Base-by-base conservation (phyloP, 2,329 filamentous ascomycete genomes). In the Dothideomycetes sp. region DNA sequence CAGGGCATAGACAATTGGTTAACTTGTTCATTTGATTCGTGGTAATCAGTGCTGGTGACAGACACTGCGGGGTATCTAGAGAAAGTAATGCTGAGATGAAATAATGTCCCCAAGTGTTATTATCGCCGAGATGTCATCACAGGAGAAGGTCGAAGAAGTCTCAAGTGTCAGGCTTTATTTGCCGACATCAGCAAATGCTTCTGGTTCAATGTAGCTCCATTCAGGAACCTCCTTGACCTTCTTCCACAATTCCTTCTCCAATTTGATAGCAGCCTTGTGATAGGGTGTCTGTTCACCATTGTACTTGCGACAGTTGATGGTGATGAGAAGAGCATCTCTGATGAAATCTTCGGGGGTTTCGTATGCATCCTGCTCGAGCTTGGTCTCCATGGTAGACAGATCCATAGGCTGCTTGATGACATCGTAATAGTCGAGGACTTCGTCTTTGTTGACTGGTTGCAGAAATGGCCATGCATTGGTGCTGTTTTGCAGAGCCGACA, bases 341-440 rank as follows among this genome's bases (percentile, higher is more conserved):
- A 89, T 79, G 52, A 98, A 95, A 52, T 96, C 91, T 56, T 96
- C 87, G 0, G 91, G 89, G 0, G 78, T 87, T 12, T 79, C 75
- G 57, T 98, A 98, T 54, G 89, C 76, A 62, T 96, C 91, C 30
- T 86, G 85, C 55, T 96, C 88, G 47, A 95, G 81, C 62, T 94
- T 94, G 50, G 77, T 79, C 62, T 96, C 91, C 89, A 98, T 96
- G 15, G 88, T 95, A 35, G 77, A 81, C 35, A 95, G 70, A 57
- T 95, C 91, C 91, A 98, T 98, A 27, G 91, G 91, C 59, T 94
- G 84, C 57, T 88, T 88, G 68, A 98, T 98, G 45, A 96, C 88
- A 44, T 94, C 86, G 67, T 96, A 96, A 65, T 98, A 98, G 60
- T 98, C 91, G n/a, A 86, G 79, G 0, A 98, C 91, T 49, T 96